Base-by-base conservation (phyloP, 306 rosid species). In the Lathyrus tuberosus region DNA sequence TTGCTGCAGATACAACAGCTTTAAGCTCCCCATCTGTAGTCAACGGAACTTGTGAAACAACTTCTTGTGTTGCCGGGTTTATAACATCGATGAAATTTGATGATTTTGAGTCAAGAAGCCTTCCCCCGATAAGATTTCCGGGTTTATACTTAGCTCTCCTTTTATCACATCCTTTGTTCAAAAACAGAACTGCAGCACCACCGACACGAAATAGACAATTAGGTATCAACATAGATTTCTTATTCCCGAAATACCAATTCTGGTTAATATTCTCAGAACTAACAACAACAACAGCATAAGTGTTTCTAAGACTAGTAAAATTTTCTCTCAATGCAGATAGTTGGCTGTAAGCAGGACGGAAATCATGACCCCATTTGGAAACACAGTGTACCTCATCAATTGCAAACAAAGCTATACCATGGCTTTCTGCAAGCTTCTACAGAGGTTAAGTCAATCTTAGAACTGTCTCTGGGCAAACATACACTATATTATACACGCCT, bases 331-430 rank as follows among this genome's bases (percentile, higher is more conserved):
- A 71, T 69, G 81, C 82, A 74, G 96, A 90, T 81, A 90, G 73
- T 65, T 78, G 85, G 69, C 97, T 93, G 90, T 93, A 93, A 75
- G 86, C 96, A 48, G 91, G 98, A 78, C 96, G 91, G 65, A 93
- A 93, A 85, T 86, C 93, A 81, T 93, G 98, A 54, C 97, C 98
- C 98, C 98, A 90, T 76, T 93, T 90, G 12, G 98, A 93, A 79
- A 93, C 94, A 81, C 98, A 93, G 38, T 90, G 98, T 48, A 84
- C 98, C 83, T 93, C 98, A 78, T 93, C 98, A 60, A 93, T 88
- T 12, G 97, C 98, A 5, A 93, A 93, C 71, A 93, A 81, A 65
- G 97, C 94, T 76, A 93, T 93, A 18, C 98, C 97, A 43, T 73
- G 86, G 42, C 71, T 78, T 79, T 88, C 88, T 44, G 96, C 97